These are phyloP conservation scores for Sugiyamaella xylanicola DNA, from an alignment of 1,139 yeast species.

Conservation along the genomic window DNA sequence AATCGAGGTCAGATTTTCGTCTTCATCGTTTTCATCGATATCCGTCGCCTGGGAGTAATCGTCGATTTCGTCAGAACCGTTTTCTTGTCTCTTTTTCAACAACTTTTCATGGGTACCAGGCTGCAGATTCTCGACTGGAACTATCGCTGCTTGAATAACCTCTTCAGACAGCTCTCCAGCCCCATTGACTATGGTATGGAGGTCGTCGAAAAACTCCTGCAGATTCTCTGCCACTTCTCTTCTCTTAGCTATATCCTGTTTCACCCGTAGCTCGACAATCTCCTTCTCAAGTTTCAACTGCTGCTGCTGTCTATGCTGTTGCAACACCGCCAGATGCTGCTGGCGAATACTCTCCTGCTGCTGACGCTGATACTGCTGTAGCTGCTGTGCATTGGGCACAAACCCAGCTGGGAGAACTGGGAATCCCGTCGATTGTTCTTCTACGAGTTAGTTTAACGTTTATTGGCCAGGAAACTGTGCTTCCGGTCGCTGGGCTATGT, in stretches of 20 bases:
- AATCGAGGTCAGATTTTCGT: conserved; percentile 17
- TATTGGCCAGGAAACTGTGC: neutral
- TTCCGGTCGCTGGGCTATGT: too few relatives aligned
- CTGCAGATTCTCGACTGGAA: conserved; percentile 14
- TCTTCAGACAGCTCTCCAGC: conserved; percentile 10
- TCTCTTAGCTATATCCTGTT: neutral
- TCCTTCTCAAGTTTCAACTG: conserved; percentile 11
- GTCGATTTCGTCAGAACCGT: neutral
- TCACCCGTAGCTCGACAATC: neutral
- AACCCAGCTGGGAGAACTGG: conserved; percentile 16
- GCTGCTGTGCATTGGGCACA: conserved; percentile 11
- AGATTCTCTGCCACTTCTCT: conserved; percentile 4
- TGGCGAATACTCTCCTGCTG: conserved; percentile 16
- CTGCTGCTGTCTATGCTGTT: conserved; percentile 14
- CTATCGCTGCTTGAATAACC: conserved; percentile 10
- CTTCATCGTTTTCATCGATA: neutral
- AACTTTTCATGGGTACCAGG: conserved; percentile 2
- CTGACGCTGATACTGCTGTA: conserved; percentile 16
- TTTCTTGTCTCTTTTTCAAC: neutral
- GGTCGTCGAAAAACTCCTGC: conserved; percentile 11
- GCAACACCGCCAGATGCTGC: conserved; percentile 14
- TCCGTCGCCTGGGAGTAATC: neutral
- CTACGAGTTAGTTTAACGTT: neutral
- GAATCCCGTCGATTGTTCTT: conserved; percentile 5
- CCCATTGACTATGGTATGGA: conserved; percentile 9